phyloP scores from a whole-genome alignment of 257 asterid species.

The Forsythia viridissima region DNA sequence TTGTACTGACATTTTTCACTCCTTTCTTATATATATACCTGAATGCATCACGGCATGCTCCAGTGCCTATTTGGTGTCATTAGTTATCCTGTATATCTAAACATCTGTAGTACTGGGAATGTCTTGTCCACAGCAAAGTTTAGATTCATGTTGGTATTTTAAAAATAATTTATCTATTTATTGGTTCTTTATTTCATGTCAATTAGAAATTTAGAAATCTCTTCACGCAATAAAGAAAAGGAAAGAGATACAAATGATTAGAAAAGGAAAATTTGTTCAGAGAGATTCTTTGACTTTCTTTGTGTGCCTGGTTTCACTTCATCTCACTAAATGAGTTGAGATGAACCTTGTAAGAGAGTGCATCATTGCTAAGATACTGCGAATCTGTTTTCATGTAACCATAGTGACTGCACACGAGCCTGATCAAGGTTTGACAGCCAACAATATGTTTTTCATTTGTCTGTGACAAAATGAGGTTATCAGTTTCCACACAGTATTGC shows the following conservation, averaged over 20 bases:
- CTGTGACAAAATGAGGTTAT: constrained; percentile 2
- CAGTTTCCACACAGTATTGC: not conserved
- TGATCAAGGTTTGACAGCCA: not conserved
- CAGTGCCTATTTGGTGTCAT: constrained; percentile 6
- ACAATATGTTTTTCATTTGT: constrained; percentile 16
- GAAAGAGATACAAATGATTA: not conserved
- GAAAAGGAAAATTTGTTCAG: not conserved
- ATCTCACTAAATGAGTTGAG: not conserved
- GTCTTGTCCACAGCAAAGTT: not conserved
- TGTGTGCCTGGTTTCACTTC: not conserved
- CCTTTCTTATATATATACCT: constrained; percentile 13
- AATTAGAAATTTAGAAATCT: constrained; percentile 1
- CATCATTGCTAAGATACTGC: not conserved
- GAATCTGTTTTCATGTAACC: not conserved
- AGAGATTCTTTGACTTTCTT: not conserved
- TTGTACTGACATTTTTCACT: constrained; percentile 8
- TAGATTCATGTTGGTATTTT: not conserved
- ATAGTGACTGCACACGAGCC: not conserved
- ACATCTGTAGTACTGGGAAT: not conserved
- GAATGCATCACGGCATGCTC: constrained; percentile 7
- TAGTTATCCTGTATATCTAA: not conserved
- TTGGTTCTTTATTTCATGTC: not conserved
- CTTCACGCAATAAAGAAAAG: not conserved
- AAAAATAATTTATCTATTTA: not conserved
- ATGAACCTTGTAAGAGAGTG: not conserved